Conservation (phyloP, 306 rosid genomes). For the Inga leiocalycina region DNA sequence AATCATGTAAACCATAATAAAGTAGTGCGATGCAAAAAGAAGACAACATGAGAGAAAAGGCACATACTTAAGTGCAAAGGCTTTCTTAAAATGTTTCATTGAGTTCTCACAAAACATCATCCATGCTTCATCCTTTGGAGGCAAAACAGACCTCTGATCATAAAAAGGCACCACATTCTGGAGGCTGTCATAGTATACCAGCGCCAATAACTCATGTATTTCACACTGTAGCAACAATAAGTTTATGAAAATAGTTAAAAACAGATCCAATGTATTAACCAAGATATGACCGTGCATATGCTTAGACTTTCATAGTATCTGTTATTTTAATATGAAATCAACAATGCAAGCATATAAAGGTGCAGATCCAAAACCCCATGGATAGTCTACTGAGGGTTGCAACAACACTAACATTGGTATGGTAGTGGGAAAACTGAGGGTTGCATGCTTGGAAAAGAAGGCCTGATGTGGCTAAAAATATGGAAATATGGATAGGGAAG, state of each 20-base stretch:
- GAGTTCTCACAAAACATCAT: slow-evolving; percentile 79
- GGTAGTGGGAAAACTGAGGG: background rate
- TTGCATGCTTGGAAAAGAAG: background rate
- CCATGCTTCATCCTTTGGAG: slow-evolving; percentile 87
- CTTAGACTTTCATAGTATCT: slow-evolving; percentile 5
- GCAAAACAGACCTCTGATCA: slow-evolving; percentile 88
- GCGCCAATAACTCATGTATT: slow-evolving; percentile 92
- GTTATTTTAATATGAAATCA: slow-evolving; percentile 5
- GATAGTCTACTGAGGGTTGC: background rate
- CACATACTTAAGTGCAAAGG: slow-evolving; percentile 73
- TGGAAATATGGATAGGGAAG: background rate
- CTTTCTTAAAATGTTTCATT: slow-evolving; percentile 95
- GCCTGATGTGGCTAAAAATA: background rate
- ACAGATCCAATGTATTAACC: slow-evolving; percentile 23
- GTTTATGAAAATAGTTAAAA: slow-evolving; percentile 25
- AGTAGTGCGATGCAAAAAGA: slow-evolving; percentile 29
- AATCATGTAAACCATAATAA: slow-evolving; percentile 18
- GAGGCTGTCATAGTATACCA: slow-evolving; percentile 97
- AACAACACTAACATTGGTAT: background rate
- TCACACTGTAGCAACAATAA: slow-evolving; percentile 68
- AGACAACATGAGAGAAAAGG: slow-evolving; percentile 31
- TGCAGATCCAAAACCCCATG: slow-evolving; percentile 31
- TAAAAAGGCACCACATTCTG: slow-evolving; percentile 95
- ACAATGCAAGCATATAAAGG: slow-evolving; percentile 8
- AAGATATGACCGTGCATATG: slow-evolving; percentile 25